Base-by-base conservation (phyloP, 2,329 filamentous ascomycete genomes). In the Scytalidium lignicola region DNA sequence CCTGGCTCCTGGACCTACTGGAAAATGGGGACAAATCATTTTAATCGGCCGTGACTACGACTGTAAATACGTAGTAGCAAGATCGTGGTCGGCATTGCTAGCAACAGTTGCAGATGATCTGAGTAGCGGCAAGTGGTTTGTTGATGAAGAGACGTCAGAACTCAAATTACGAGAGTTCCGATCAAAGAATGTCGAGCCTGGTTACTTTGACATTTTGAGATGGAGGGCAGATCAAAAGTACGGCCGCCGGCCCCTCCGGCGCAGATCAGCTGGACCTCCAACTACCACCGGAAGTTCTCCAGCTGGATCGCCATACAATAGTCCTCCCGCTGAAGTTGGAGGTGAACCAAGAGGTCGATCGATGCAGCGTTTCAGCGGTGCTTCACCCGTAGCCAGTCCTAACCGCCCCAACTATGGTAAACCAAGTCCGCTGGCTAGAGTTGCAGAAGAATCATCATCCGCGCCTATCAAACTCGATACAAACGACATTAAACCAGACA, bases 1-100 rank as follows among this genome's bases (percentile, higher is more conserved):
- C 68, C 75, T 99, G 51, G 89, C 91, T 6, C 93, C 93, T 19
- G 93, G 93, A 2, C 89, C 92, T 9, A 80, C 81, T 43, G 93
- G 93, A 37, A 87, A 85, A 66, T 99, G 93, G 92, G 93, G 93
- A 47, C 93, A 99, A 67, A 83, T 99, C 57, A 96, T 99, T 62
- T 79, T 99, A 53, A 96, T 95, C 67, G 93, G 93, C 45, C 89
- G 93, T 52, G 93, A 99, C 71, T 99, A 96, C 70, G 93, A 99
- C 66, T 96, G 89, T 70, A 99, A 99, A 73, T 99, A 96, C 65
- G 93, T 99, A 6, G 80, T 99, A 49, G 88, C 93, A 23, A 83
- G 88, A 53, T 97, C 92, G 1, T 99, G 93, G 93, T 82, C 84
- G 15, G 80, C 86, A 9, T 91, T 99, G 64, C 71, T 99, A 18